phyloP scores from a whole-genome alignment of 768 basidiomycete genomes.

The Trametes punicea region DNA sequence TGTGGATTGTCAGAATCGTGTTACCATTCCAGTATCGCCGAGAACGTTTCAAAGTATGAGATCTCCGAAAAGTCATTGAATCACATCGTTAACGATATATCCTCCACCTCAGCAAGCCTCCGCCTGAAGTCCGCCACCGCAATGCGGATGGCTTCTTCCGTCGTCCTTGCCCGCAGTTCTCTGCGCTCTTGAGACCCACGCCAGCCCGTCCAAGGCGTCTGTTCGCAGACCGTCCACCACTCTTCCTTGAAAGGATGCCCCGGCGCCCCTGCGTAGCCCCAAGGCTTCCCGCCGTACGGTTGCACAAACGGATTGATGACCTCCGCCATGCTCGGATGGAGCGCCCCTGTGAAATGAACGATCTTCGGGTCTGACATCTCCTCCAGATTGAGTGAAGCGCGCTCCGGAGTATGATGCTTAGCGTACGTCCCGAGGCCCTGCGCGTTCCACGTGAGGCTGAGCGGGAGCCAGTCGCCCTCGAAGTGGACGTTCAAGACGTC shows the following conservation, averaged over 20 bases:
- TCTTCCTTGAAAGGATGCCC: slow-evolving; percentile 45
- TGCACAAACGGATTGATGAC: slow-evolving; percentile 52
- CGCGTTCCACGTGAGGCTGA: slow-evolving; percentile 50
- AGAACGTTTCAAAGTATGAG: too few relatives aligned
- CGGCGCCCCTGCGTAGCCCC: slow-evolving; percentile 53
- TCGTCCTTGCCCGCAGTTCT: slow-evolving; percentile 18
- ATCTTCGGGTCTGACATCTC: slow-evolving; percentile 42
- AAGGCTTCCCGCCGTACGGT: slow-evolving; percentile 53
- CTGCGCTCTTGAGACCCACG: slow-evolving; percentile 26
- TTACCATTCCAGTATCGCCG: too few relatives aligned
- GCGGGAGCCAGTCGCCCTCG: slow-evolving; percentile 37
- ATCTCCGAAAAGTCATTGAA: too few relatives aligned
- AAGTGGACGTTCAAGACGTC: slow-evolving; percentile 51
- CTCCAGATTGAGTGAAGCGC: slow-evolving; percentile 32
- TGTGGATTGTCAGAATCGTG: too few relatives aligned
- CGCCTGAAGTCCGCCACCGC: neutral
- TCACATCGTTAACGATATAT: neutral
- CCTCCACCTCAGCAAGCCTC: neutral
- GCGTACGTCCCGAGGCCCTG: slow-evolving; percentile 57
- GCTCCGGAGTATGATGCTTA: slow-evolving; percentile 31
- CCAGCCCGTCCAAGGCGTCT: slow-evolving; percentile 43
- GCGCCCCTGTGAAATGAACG: slow-evolving; percentile 58
- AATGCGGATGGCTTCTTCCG: slow-evolving; percentile 11
- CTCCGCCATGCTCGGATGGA: slow-evolving; percentile 42
- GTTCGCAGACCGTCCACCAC: slow-evolving; percentile 45